Conservation (phyloP, 768 basidiomycete species). For the Tephrocybe rancida region DNA sequence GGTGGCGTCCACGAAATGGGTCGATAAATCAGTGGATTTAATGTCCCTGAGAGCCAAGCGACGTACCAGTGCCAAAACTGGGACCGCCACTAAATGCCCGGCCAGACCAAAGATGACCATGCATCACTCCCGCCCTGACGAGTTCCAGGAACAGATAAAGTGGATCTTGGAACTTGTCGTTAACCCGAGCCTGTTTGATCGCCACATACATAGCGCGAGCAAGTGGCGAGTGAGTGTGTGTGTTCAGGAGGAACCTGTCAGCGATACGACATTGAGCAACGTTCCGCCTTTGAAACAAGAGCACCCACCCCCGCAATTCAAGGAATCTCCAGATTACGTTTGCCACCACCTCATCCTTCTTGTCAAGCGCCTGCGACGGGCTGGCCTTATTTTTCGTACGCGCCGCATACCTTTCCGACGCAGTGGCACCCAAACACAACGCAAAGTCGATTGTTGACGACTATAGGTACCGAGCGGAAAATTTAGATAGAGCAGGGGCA, state of each 20-base stretch:
- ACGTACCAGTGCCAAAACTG: constrained; percentile 87
- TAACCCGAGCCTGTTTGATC: constrained; percentile 75
- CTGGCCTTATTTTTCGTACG: constrained; percentile 77
- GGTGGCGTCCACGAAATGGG: constrained; percentile 23
- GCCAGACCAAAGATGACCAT: constrained; percentile 88
- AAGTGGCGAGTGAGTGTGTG: constrained; percentile 86
- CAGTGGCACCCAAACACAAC: constrained; percentile 90
- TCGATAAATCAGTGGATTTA: constrained; percentile 25
- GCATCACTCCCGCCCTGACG: constrained; percentile 95
- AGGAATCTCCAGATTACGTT: constrained; percentile 99
- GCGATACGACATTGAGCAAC: constrained; percentile 10
- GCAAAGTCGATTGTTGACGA: constrained; percentile 98
- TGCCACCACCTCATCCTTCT: constrained; percentile 97
- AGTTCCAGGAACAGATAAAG: constrained; percentile 95
- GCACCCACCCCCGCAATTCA: constrained; percentile 87
- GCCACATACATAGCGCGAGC: constrained; percentile 91
- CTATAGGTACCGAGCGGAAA: constrained; percentile 40
- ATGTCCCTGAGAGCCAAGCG: constrained; percentile 30
- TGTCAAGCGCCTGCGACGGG: constrained; percentile 65
- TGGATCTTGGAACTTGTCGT: constrained; percentile 99
- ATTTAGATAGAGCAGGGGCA: constrained; percentile 7
- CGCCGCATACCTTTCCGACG: constrained; percentile 73
- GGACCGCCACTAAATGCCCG: constrained; percentile 93
- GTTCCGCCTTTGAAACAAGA: constrained; percentile 9
- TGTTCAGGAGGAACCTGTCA: constrained; percentile 81